Evolutionary conservation across 139 green algal genomes (phyloP), one percentile per base, ranked within the genome.

Genomic region (Trebouxia sp.): DNA sequence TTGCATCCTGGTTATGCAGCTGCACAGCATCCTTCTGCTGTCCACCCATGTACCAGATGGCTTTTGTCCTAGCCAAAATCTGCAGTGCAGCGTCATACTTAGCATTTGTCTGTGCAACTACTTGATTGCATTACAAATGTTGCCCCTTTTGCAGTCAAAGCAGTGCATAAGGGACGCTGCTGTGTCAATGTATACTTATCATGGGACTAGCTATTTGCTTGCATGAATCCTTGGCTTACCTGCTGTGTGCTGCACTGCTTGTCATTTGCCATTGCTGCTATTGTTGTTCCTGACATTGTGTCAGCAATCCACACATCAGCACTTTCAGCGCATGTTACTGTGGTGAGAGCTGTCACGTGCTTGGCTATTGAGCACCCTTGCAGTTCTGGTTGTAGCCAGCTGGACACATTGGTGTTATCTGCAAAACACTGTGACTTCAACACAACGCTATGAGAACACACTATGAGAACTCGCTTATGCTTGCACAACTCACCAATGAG

Each of bases 241-340:
- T 72, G 62, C 62, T 72, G 62, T 41, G 12, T 72, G 43, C 62
- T 72, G 62, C 62, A 72, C 5, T 45, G 62, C 35, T 72, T 17
- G 35, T 72, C 28, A 15, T 35, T 72, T 72, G 62, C 37, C 62
- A 72, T 7, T 72, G 32, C 62, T 43, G 35, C 15, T 28, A 72
- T 32, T 15, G 17, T 45, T 5, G 62, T 45, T 24, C 26, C 14
- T 17, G 62, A 35, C 15, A n/a, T 12, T 17, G 62, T 17, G 32
- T 35, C 15, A 37, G 35, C 32, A 12, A 72, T 45, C 62, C 62
- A 45, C 5, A 72, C 35, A 72, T 72, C 62, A 45, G 35, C 62
- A 30, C 62, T 72, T 22, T 42, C 20, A 14, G 37, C 28, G 28
- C 62, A 72, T 35, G 11, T 42, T 45, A 35, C 62, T 26, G 35